Base-by-base conservation (phyloP, 768 basidiomycete genomes). In the Tylopilus sp. region DNA sequence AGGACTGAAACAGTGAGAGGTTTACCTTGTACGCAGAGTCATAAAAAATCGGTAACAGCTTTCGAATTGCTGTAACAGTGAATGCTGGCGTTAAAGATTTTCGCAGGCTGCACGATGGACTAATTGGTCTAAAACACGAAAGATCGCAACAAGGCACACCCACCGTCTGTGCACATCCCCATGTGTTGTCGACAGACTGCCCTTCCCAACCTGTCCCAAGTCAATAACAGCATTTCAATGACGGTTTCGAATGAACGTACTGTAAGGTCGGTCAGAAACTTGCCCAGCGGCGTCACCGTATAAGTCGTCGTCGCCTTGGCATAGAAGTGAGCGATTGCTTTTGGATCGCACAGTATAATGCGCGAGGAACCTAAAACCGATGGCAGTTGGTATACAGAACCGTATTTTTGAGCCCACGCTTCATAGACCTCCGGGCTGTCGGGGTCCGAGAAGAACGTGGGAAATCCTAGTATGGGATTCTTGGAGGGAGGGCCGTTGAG, bases 381-480 rank as follows among this genome's bases (percentile, higher is more conserved):
- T 3, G 64, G 58, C 1, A 53, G n/a, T 16, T 53, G 33, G 12
- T 55, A 65, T 4, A 29, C 60, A 0, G 40, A 19, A 4, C 64
- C 64, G 36, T 64, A 62, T 30, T 49, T 56, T 13, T 28, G 31
- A 0, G 63, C 64, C 64, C 64, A 65, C 1, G 44, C n/a, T 42
- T 64, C 64, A 19, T 62, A 64, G 76, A 71, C 54, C 24, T 6
- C 70, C 67, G 22, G 68, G 44, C 74, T 70, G 0, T 68, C 65
- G 0, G 66, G 54, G 9, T 65, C 58, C 30, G 60, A 57, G 10
- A 76, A 49, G 29, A 66, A 47, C 16, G 63, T 62, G 22, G 62
- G 62, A 28, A 50, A 70, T 14, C 82, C 82, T 49, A 77, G 76
- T 16, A 81, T 21, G 45, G 72, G 66, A 52, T 72, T 80, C 28